Evolutionary conservation across 2,329 filamentous ascomycete species (phyloP), one percentile per base, ranked within the genome.

Genomic region (Ascochyta clinopodiicola): DNA sequence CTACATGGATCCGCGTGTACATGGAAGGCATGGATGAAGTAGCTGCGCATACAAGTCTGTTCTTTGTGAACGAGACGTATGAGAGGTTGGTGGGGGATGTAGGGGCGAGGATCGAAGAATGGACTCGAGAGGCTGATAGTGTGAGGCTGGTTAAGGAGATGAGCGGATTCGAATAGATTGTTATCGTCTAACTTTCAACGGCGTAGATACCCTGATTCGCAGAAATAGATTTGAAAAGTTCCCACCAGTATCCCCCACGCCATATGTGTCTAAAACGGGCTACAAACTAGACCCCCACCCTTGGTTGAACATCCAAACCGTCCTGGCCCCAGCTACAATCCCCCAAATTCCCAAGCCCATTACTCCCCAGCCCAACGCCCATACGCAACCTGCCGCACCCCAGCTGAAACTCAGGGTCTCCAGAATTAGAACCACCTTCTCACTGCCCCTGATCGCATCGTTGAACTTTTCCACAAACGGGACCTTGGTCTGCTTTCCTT

Each of bases 11-110:
- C 1, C 82, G 88, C 39, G 84, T 96, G 2, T 88, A 87, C 66
- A 95, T 97, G 90, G 84, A 88, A 54, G 87, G 86, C 47, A 86
- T 95, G 57, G 92, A 96, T 69, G 91, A 96, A 74, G 89, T 96
- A 1, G 87, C 86, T 6, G 93, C 92, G 9, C 92, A 96, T 72
- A 94, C 91, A 59, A 88, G 89, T 0, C 78, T 96, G 46, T 96
- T 96, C 77, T 85, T 91, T 12, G 77, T 86, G 0, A 87, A 88
- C 6, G 82, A 86, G 56, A 88, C 90, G 53, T 94, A 95, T 69
- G 89, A 92, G 65, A 78, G 77, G 60, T 77, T 94, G n/a, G 86
- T 94, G n/a, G 88, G 87, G 0, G 88, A 93, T 72, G 87, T 91
- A 2, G 87, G 85, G 3, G 81, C 81, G 27, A 79, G 86, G 55